Percentiles rank a stretch among this genome's conserved stretches.
Conservation (phyloP, 1,139 yeast genomes). For the Entelexis paramagnoliae region DNA sequence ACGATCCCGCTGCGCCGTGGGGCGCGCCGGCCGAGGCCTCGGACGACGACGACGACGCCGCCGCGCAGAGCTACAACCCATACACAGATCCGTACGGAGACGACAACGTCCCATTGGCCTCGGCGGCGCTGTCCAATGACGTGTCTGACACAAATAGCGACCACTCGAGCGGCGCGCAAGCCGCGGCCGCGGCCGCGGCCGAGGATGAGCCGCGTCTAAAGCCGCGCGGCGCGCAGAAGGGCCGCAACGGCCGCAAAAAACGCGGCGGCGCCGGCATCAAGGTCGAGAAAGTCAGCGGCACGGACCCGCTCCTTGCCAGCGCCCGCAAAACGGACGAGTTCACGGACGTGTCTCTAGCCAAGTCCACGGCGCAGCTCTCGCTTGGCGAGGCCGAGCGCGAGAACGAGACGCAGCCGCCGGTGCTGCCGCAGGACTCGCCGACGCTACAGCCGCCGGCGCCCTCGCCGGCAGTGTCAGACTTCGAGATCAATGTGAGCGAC, state of each 20-base stretch:
- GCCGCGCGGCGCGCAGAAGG: neutral
- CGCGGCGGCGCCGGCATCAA: constrained; percentile 10
- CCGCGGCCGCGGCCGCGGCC: neutral
- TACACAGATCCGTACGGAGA: constrained; percentile 11
- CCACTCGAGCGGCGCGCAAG: neutral
- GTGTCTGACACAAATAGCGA: neutral
- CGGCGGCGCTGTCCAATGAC: neutral
- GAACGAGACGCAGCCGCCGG: neutral
- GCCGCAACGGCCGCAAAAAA: constrained; percentile 6
- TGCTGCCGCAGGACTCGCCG: neutral
- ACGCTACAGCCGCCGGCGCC: neutral
- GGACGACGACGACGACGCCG: constrained; percentile 1
- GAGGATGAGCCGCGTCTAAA: constrained; percentile 7
- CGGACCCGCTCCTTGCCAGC: constrained; percentile 8
- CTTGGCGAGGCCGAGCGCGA: neutral
- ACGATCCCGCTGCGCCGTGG: constrained; percentile 12
- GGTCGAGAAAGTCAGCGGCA: constrained; percentile 12
- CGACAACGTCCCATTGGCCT: constrained; percentile 7
- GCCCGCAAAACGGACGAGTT: neutral
- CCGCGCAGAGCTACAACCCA: constrained; percentile 4
- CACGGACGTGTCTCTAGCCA: constrained; percentile 1
- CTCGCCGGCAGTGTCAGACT: neutral
- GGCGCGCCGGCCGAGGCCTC: constrained; percentile 1
- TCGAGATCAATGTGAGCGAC: constrained; percentile 19
- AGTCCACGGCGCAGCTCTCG: constrained; percentile 1